phyloP scores from a whole-genome alignment of 345 rosid genomes.

The Populus euphratica region DNA sequence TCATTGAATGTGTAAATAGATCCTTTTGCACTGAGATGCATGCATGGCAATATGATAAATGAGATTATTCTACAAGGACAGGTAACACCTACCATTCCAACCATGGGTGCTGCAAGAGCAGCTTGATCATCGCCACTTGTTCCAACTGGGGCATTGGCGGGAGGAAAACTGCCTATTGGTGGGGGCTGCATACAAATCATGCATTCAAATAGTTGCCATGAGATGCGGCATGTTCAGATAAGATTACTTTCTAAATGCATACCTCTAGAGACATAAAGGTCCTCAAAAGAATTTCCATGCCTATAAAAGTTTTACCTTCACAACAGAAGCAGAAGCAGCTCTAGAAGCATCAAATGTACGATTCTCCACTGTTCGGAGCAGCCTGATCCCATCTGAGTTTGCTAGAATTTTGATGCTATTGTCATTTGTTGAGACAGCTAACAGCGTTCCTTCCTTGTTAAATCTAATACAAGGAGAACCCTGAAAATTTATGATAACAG shows the following conservation, averaged over 20 bases:
- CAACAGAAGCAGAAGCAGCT: slow-evolving; percentile 51
- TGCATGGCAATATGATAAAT: neutral
- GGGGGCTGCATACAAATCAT: slow-evolving; percentile 40
- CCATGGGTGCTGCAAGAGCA: slow-evolving; percentile 49
- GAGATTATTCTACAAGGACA: neutral
- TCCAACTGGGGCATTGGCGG: slow-evolving; percentile 52
- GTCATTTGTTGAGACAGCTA: slow-evolving; percentile 82
- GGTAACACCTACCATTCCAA: slow-evolving; percentile 49
- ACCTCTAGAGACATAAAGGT: neutral
- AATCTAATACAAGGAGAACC: slow-evolving; percentile 74
- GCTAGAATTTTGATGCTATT: slow-evolving; percentile 73
- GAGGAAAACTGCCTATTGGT: slow-evolving; percentile 39
- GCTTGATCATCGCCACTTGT: slow-evolving; percentile 49
- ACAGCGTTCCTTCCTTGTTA: slow-evolving; percentile 70
- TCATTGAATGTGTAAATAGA: neutral
- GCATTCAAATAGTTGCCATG: slow-evolving; percentile 12
- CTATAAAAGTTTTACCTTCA: slow-evolving; percentile 45
- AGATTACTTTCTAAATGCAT: neutral
- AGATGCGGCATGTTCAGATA: neutral
- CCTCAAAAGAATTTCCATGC: neutral
- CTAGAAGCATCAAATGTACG: slow-evolving; percentile 83
- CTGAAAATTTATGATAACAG: slow-evolving; percentile 40
- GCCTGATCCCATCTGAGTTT: slow-evolving; percentile 65
- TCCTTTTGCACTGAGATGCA: neutral
- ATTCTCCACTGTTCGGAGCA: slow-evolving; percentile 60